These are phyloP conservation scores for Podosphaera fusca DNA, from an alignment of 2,329 filamentous ascomycete genomes.

Conservation along the genomic window DNA sequence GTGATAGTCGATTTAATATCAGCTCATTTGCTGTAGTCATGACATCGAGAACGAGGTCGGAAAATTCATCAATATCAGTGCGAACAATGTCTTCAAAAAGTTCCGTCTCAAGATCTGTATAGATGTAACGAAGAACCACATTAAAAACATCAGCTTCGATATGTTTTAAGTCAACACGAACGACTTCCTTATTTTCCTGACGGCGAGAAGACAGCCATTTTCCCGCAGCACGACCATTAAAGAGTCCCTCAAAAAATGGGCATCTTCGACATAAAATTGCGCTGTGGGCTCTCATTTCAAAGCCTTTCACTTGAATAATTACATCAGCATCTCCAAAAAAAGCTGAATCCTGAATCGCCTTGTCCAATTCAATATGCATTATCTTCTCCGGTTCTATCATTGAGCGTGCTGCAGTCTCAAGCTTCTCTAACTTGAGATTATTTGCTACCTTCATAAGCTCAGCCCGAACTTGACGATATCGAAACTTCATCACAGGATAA, in stretches of 20 bases:
- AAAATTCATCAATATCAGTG: conserved; percentile 55
- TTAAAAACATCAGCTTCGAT: conserved; percentile 50
- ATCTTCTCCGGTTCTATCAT: conserved; percentile 42
- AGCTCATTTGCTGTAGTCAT: conserved; percentile 79
- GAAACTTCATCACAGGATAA: conserved; percentile 37
- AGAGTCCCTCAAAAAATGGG: conserved; percentile 79
- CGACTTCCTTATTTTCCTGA: conserved; percentile 22
- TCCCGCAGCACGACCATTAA: conserved; percentile 67
- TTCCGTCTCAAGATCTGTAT: conserved; percentile 58
- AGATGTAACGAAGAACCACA: conserved; percentile 60
- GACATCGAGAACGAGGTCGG: conserved; percentile 76
- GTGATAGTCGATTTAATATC: conserved; percentile 77
- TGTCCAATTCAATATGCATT: conserved; percentile 45
- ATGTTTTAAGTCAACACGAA: conserved; percentile 65
- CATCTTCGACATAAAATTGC: conserved; percentile 60
- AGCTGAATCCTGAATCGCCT: conserved; percentile 39
- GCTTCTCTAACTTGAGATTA: conserved; percentile 40
- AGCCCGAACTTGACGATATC: conserved; percentile 56
- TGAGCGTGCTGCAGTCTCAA: conserved; percentile 55
- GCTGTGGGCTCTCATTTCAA: conserved; percentile 54
- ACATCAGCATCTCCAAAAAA: conserved; percentile 69
- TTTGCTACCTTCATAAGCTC: conserved; percentile 77
- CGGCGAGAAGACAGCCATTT: conserved; percentile 58
- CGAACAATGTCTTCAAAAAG: conserved; percentile 59
- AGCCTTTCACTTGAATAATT: conserved; percentile 52